These are phyloP conservation scores for Penicillium thymicola DNA, from an alignment of 2,329 filamentous ascomycete species.

Conservation along the genomic window DNA sequence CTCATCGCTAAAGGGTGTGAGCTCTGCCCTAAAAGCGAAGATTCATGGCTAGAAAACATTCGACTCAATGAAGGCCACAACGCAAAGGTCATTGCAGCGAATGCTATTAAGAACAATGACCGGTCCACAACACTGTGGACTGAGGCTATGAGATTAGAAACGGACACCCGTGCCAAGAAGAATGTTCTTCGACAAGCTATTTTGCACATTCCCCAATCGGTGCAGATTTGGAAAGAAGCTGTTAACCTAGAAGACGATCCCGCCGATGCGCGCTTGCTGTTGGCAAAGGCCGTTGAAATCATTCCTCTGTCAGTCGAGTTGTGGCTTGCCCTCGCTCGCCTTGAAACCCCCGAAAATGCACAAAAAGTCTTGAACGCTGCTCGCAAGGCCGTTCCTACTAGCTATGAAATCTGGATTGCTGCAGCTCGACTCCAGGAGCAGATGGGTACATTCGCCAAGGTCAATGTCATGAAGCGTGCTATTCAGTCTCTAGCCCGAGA, in stretches of 20 bases:
- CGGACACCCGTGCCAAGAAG: constrained; percentile 79
- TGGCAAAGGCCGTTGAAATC: constrained; percentile 93
- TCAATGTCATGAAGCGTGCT: constrained; percentile 93
- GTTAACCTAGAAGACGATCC: constrained; percentile 93
- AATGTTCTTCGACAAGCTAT: constrained; percentile 87
- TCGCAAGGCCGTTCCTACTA: constrained; percentile 87
- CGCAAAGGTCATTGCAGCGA: constrained; percentile 90
- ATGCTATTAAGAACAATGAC: constrained; percentile 88
- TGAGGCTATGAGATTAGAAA: constrained; percentile 90
- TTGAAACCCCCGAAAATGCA: constrained; percentile 87
- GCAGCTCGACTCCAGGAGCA: constrained; percentile 86
- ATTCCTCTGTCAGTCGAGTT: constrained; percentile 91
- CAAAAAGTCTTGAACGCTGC: constrained; percentile 94
- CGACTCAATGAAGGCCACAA: constrained; percentile 88
- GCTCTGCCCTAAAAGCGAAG: constrained; percentile 88
- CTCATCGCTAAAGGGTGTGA: constrained; percentile 85
- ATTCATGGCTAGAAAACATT: constrained; percentile 95
- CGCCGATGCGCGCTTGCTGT: constrained; percentile 78
- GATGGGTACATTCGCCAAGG: constrained; percentile 74
- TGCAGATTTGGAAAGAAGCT: constrained; percentile 95
- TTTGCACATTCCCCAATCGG: constrained; percentile 89
- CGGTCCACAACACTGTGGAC: constrained; percentile 88
- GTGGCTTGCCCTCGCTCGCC: constrained; percentile 87
- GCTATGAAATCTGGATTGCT: constrained; percentile 94
- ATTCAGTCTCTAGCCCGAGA: constrained; percentile 84